Evolutionary conservation across 106 monocot species (phyloP), one percentile per base, ranked within the genome.

Genomic region (Platanthera zijinensis): DNA sequence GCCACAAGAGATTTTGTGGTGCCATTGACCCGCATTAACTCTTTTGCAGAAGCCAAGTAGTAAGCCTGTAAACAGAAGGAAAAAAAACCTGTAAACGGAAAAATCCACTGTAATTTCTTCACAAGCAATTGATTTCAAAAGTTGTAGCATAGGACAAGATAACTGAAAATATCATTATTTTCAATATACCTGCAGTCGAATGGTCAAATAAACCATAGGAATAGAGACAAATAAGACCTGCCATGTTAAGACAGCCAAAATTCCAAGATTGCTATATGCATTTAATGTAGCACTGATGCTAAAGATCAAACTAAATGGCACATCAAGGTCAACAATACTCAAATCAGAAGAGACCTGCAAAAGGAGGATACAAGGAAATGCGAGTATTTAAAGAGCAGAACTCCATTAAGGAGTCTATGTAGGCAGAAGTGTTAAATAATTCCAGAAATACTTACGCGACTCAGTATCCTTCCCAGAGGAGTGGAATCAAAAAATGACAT

Each of bases 401-500:
- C 18, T 47, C 47, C 25, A 56, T 2, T 10, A 71, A 19, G 7
- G 15, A 39, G 39, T 39, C 39, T 39, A 45, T 8, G 13, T 12
- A 70, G 21, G 9, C 70, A 45, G 39, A 70, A 70, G 13, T 10
- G 52, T 10, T 13, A 53, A 7, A 53, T 53, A 53, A 53, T 53
- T 21, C 8, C 66, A 18, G 10, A 19, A 48, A 82, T 47, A 51
- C 80, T 86, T 85, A 89, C 94, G 77, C 97, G 86, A 74, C 97
- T 99, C n/a, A 99, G 79, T 76, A 99, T 92, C 85, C 97, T 94
- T 78, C 97, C 97, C 1, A 92, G 69, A 63, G 97, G 94, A 51
- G 97, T 99, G 10, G 97, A 91, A 72, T 99, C 97, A 67, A 94
- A 99, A 78, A 99, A 99, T 30, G 87, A 79, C 89, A 94, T 94